Conservation (phyloP, 371 early-diverging fungal genomes). For the Circinella minor region DNA sequence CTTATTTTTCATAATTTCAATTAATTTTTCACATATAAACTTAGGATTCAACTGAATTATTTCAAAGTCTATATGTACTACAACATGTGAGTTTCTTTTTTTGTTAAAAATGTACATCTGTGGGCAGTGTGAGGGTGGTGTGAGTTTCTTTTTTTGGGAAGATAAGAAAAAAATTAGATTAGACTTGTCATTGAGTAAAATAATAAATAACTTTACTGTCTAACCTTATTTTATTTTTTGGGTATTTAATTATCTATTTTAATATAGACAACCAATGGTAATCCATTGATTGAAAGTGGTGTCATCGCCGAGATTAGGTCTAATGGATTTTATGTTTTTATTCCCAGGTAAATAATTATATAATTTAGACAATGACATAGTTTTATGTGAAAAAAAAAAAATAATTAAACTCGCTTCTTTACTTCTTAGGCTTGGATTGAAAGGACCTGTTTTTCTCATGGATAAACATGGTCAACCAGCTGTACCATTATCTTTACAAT, state of each 20-base stretch:
- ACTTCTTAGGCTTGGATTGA: constrained; percentile 58
- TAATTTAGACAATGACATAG: neutral
- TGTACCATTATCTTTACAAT: constrained; percentile 64
- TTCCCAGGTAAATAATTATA: constrained; percentile 52
- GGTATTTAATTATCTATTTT: no score
- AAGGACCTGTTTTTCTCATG: constrained; percentile 70
- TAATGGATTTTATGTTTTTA: constrained; percentile 76
- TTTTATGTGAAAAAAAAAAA: neutral
- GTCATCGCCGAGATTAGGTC: constrained; percentile 78
- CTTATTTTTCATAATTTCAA: neutral
- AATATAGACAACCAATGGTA: constrained; percentile 27
- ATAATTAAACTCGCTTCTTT: neutral
- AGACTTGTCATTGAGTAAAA: no score
- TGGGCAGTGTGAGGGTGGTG: no score
- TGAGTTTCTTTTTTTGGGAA: no score
- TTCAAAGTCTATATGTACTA: constrained; percentile 75
- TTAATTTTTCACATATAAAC: neutral
- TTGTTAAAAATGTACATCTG: neutral
- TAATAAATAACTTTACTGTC: no score
- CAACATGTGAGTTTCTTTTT: constrained; percentile 47
- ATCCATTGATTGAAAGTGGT: constrained; percentile 61
- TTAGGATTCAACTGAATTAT: constrained; percentile 77
- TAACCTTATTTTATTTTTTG: no score
- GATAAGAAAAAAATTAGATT: no score
- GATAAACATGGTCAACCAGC: constrained; percentile 58